phyloP scores from a whole-genome alignment of 139 green algal genomes.

The Picochlorum sp. region DNA sequence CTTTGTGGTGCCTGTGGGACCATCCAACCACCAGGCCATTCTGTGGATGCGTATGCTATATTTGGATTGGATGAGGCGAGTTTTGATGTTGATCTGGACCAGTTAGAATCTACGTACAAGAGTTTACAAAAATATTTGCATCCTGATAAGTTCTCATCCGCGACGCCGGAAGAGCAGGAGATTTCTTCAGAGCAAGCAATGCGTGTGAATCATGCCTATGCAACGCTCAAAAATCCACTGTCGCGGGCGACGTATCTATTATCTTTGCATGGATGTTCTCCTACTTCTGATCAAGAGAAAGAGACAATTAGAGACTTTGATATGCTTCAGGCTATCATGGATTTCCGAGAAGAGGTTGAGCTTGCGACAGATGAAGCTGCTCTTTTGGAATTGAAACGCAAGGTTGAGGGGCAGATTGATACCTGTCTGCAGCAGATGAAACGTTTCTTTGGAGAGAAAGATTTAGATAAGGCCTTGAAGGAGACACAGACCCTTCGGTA shows the following conservation, averaged over 20 bases:
- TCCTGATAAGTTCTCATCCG: conserved; percentile 5
- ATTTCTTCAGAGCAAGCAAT: background rate
- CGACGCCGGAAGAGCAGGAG: background rate
- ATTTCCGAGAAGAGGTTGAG: conserved; percentile 3
- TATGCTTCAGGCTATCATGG: background rate
- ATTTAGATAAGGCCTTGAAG: background rate
- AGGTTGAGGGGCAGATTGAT: background rate
- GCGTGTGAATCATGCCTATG: background rate
- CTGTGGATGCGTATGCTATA: background rate
- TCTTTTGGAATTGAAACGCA: conserved; percentile 1
- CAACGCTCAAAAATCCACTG: background rate
- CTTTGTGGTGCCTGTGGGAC: conserved; percentile 1
- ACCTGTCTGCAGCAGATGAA: background rate
- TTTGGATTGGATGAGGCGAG: conserved; percentile 1
- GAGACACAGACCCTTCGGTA: background rate
- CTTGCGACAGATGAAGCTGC: background rate
- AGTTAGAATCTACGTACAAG: conserved; percentile 3
- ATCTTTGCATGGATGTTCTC: background rate
- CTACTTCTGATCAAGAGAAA: background rate
- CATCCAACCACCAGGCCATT: background rate
- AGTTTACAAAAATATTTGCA: background rate
- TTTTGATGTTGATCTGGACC: background rate
- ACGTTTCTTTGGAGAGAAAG: conserved; percentile 1
- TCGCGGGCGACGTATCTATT: background rate
- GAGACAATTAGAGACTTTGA: background rate